A percentile compares a stretch with the other conserved stretches of the same genome.
Evolutionary conservation across 2,329 filamentous ascomycete genomes (phyloP).

Genomic region (Boeremia exigua): DNA sequence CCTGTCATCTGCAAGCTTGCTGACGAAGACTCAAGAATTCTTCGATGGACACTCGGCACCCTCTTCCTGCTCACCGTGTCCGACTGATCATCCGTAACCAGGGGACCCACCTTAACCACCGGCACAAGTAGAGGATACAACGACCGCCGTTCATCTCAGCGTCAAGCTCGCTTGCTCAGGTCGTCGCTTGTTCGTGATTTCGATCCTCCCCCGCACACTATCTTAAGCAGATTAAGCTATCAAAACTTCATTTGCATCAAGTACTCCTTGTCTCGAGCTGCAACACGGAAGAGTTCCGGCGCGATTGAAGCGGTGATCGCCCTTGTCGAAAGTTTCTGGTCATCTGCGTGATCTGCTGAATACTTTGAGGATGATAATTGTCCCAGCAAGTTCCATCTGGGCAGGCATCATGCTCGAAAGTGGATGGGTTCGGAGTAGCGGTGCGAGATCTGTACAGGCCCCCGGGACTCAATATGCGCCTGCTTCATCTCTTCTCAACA

Average conservation of each 20-base stretch:
- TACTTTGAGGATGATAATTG: background rate
- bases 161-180: background rate
- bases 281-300: background rate
- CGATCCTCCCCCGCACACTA: constrained; percentile 13
- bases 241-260: constrained; percentile 15
- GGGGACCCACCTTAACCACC: constrained; percentile 14
- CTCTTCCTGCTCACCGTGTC: background rate
- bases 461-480: constrained; percentile 18
- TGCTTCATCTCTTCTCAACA: constrained; percentile 9
- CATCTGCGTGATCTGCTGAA: constrained; percentile 4
- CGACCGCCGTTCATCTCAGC: background rate
- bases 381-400: background rate
- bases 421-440: constrained; percentile 10
- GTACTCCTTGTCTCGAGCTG: background rate
- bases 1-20: background rate
- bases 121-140: background rate
- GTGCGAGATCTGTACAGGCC: constrained; percentile 21
- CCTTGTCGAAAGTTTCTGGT: constrained; percentile 7
- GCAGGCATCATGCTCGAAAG: background rate
- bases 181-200: background rate
- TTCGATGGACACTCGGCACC: background rate
- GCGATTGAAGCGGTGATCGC: constrained; percentile 6
- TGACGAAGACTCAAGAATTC: background rate
- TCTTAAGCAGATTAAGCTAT: constrained; percentile 6
- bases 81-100: background rate